Base-by-base conservation (phyloP, 2,329 filamentous ascomycete genomes). In the Curvularia hawaiiensis region DNA sequence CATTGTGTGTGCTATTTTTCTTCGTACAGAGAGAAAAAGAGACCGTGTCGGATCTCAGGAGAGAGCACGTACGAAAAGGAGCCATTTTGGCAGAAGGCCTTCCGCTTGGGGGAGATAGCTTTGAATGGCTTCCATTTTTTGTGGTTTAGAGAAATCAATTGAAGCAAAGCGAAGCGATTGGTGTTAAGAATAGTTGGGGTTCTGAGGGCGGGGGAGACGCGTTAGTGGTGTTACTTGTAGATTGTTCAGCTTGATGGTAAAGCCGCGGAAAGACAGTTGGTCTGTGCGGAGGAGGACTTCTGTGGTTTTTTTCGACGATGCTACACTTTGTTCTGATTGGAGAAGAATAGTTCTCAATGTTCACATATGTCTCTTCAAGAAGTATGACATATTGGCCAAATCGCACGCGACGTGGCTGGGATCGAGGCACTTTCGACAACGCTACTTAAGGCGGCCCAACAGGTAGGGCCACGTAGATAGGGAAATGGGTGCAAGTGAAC, bases 61-160 rank as follows among this genome's bases (percentile, higher is more conserved):
- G 31, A 6, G n/a, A 3, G 40, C 26, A 74, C 80, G 47, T 79
- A 89, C 87, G 63, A 89, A 80, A 63, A 88, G 79, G 10, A 89
- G 84, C 86, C 86, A 89, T 76, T 86, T 84, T 44, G 87, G 87
- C 30, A 89, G 79, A 8, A 84, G 72, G 38, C 86, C 86, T 47
- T 78, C 76, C 43, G 69, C 63, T 3, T 72, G 75, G 1, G 80
- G 80, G n/a, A 82, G 73, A 63, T 77, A 78, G 53, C 74, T 75
- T 14, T 68, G 54, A 11, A 80, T 41, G 22, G 60, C 60, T 10
- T 69, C 62, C 75, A 78, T 78, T 40, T 45, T 45, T 43, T 35
- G 35, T 18, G 18, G 28, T 22, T 14, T 3, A 38, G 33, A 20
- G 30, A 39, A 18, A 39, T n/a, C 43, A 16, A 14, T 41, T 22